Base-by-base conservation (phyloP, 352 stramenopile genomes). In the Pythium phragmiticola region DNA sequence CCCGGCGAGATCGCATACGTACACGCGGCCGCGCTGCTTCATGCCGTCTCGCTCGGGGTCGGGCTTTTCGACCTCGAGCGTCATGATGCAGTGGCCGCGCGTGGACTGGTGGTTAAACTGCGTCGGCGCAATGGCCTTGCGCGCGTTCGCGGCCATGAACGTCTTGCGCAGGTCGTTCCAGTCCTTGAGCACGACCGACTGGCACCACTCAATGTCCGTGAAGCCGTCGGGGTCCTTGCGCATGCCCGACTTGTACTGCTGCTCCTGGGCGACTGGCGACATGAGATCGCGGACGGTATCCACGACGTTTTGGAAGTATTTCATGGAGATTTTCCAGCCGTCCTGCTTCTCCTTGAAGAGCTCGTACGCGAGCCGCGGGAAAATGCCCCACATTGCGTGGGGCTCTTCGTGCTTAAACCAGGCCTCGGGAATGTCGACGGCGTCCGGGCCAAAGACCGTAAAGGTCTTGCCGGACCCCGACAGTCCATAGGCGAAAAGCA, bases 301-400 rank as follows among this genome's bases (percentile, higher is more conserved):
- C 8, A 98, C 94, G 41, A 98, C 94, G 69, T 98, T 98, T 68
- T 98, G 94, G 68, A 98, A 98, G 70, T 98, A 98, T 77, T 98
- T 98, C 93, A 98, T 98, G 30, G 89, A 97, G 68, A 98, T 95
- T 73, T 98, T 98, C 93, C 94, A 98, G 57, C 93, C 93, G 59
- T 98, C 94, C 62, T 97, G 80, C 66, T 97, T 97, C 64, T 97
- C 87, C 65, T 97, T 85, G 73, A 98, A 98, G 28, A 98, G 61
- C 46, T 98, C 89, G 73, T 98, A 98, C 16, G 91, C 94, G 11
- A 98, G 75, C 4, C 88, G 87, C 21, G 90, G 89, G 66, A 97
- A 98, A 63, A 98, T 90, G 16, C 91, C 92, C 92, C 92, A 98
- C 81, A 95, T 60, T 42, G 85, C 70, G 52, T 97, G 87, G 17